These are phyloP conservation scores for Chlorencoelia australis DNA, from an alignment of 2,329 filamentous ascomycete genomes.

Conservation along the genomic window DNA sequence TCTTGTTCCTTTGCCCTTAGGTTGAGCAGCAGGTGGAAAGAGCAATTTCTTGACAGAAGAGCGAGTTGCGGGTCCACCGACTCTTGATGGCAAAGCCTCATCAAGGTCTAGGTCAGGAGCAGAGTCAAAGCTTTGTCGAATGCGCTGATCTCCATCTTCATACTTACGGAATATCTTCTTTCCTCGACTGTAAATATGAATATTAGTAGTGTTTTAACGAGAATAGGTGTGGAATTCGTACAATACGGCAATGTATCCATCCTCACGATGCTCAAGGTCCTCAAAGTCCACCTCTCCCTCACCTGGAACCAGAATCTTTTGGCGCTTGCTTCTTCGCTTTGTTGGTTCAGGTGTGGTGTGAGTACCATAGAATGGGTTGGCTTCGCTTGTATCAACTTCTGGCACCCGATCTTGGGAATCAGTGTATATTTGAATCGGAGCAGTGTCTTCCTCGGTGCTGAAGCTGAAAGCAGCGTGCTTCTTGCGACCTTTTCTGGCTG, in stretches of 20 bases:
- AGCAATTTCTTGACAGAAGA: slow-evolving; percentile 63
- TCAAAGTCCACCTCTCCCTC: slow-evolving; percentile 35
- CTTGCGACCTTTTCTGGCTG: slow-evolving; percentile 47
- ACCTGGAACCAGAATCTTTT: slow-evolving; percentile 40
- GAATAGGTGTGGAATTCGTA: slow-evolving; percentile 33
- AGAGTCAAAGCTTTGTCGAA: slow-evolving; percentile 6
- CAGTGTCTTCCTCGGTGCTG: slow-evolving; percentile 41
- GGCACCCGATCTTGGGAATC: slow-evolving; percentile 72
- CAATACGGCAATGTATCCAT: slow-evolving; percentile 71
- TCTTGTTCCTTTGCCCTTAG: slow-evolving; percentile 48
- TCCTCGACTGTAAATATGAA: slow-evolving; percentile 50
- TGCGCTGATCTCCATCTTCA: slow-evolving; percentile 22
- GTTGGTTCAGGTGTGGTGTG: slow-evolving; percentile 21
- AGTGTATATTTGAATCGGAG: slow-evolving; percentile 61
- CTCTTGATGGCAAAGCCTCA: slow-evolving; percentile 26
- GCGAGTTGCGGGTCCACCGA: slow-evolving; percentile 45
- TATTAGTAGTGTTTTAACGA: slow-evolving; percentile 19
- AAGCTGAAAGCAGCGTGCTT: slow-evolving; percentile 51
- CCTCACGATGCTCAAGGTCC: slow-evolving; percentile 55
- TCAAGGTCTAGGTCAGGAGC: slow-evolving; percentile 28
- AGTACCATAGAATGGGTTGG: slow-evolving; percentile 63
- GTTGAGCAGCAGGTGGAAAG: slow-evolving; percentile 42
- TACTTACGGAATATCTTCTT: slow-evolving; percentile 65
- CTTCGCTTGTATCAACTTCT: slow-evolving; percentile 50
- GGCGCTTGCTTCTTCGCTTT: slow-evolving; percentile 45